Evolutionary conservation across 805 yeast genomes (phyloP).

Genomic region (Clavispora santaluciae): DNA sequence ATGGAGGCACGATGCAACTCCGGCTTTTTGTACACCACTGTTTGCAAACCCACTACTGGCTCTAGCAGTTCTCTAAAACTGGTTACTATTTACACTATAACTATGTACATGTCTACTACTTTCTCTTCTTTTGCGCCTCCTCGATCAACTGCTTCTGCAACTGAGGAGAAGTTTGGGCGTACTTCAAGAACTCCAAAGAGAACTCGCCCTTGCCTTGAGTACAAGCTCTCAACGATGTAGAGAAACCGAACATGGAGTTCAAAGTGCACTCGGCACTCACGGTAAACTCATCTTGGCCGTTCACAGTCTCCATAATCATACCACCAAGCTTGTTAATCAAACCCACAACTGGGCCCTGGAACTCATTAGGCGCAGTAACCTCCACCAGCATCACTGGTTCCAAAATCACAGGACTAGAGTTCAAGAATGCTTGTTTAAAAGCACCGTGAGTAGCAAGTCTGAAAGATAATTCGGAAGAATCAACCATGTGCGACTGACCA

Average conservation of each 20-base stretch:
- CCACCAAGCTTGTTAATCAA: constrained; percentile 89
- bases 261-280: constrained; percentile 94
- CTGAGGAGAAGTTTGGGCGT: constrained; percentile 86
- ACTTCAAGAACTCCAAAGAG: constrained; percentile 88
- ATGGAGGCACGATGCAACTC: no score
- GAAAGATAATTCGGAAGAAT: constrained; percentile 93
- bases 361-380: constrained; percentile 91
- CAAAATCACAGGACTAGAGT: constrained; percentile 78
- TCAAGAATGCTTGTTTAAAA: constrained; percentile 83
- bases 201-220: constrained; percentile 99
- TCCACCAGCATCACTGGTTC: constrained; percentile 96
- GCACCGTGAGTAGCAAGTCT: constrained; percentile 90
- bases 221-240: constrained; percentile 89
- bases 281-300: constrained; percentile 91
- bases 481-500: constrained; percentile 97
- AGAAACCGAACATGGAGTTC: constrained; percentile 94
- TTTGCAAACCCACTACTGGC: no score
- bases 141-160: constrained; percentile 87
- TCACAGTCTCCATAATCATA: constrained; percentile 88
- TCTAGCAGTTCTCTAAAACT: no score
- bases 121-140: constrained; percentile 46
- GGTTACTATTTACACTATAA: constrained; percentile 2
- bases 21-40: no score
- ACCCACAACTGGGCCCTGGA: constrained; percentile 91
- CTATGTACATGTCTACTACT: constrained; percentile 5